phyloP scores from a whole-genome alignment of 2,329 filamentous ascomycete genomes.

The Curvularia sp. region DNA sequence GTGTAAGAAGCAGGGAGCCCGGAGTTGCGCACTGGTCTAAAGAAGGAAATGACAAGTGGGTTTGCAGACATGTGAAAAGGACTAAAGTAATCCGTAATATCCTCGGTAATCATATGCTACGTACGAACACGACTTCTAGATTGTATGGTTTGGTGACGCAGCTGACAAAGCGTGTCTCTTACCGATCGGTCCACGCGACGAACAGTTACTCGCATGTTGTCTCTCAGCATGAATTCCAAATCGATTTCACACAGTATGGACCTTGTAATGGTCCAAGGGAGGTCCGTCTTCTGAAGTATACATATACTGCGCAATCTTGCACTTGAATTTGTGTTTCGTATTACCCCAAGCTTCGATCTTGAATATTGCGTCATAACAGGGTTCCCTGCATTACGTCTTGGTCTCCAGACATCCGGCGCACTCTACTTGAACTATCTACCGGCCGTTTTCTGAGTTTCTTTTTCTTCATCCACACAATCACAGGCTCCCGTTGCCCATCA shows the following conservation, averaged over 20 bases:
- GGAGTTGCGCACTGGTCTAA: background rate
- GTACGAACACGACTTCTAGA: conserved; percentile 22
- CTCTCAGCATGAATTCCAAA: conserved; percentile 10
- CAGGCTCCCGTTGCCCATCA: conserved; percentile 23
- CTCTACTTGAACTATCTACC: conserved; percentile 3
- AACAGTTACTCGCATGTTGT: conserved; percentile 14
- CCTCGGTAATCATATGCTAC: background rate
- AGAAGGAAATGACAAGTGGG: conserved; percentile 7
- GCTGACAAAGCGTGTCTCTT: conserved; percentile 24
- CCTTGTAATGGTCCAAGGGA: conserved; percentile 20
- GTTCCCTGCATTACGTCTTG: conserved; percentile 33
- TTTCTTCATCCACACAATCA: background rate
- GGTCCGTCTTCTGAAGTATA: conserved; percentile 12
- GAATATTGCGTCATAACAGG: conserved; percentile 32
- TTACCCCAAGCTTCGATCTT: conserved; percentile 17
- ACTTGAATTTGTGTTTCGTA: conserved; percentile 7
- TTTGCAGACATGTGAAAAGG: conserved; percentile 4
- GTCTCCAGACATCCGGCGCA: conserved; percentile 9
- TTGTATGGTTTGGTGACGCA: conserved; percentile 12
- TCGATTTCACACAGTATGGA: background rate
- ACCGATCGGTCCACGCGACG: conserved; percentile 20
- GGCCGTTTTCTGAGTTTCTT: background rate
- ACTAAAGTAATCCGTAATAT: background rate
- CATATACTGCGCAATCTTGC: background rate
- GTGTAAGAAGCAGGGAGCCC: background rate